Evolutionary conservation across 441 rosid species (phyloP).

Genomic region (Syzygium malaccense): DNA sequence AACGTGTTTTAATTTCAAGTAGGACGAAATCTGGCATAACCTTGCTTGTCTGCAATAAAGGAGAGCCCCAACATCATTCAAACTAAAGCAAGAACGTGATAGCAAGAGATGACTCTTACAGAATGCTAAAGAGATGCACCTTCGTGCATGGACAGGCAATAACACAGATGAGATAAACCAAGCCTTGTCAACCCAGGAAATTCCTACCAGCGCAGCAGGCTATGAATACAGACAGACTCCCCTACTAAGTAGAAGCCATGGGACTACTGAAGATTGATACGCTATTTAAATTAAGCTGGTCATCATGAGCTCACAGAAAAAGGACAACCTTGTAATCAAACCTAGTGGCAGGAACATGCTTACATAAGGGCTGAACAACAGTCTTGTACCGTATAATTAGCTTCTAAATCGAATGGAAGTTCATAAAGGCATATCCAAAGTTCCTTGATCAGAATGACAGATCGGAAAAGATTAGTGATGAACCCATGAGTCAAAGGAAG

Average conservation of each 20-base stretch:
- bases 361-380: neutral
- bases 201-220: neutral
- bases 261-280: neutral
- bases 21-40: neutral
- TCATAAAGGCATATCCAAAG: neutral
- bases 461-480: neutral
- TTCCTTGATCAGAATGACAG: neutral
- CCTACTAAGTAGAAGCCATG: neutral
- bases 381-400: neutral
- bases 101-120: neutral
- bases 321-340: neutral
- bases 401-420: neutral
- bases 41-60: neutral
- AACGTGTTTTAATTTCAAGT: neutral
- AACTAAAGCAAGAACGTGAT: neutral
- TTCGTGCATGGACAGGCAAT: neutral
- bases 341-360: neutral
- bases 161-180: neutral
- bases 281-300: neutral
- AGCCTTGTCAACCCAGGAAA: neutral
- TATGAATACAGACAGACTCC: neutral
- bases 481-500: neutral
- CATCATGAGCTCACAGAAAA: neutral
- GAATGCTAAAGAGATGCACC: neutral
- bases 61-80: neutral